phyloP scores from a whole-genome alignment of 2,329 filamentous ascomycete species.

The Colletotrichum abscissum region DNA sequence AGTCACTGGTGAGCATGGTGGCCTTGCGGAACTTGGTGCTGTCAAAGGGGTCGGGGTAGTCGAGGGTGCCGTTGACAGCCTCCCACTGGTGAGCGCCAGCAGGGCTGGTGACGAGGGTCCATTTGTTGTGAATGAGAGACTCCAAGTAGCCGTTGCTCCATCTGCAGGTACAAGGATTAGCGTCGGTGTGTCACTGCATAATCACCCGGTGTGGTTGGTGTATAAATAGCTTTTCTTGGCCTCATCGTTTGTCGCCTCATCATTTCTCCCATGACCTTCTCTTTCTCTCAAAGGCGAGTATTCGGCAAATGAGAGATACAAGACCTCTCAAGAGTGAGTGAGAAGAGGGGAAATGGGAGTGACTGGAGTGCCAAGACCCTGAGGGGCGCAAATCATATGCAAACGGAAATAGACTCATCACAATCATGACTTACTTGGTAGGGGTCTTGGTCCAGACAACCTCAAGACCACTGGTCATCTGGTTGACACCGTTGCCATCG shows the following conservation, averaged over 20 bases:
- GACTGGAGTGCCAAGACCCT: background rate
- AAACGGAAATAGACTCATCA: slow-evolving; percentile 7
- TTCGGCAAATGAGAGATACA: slow-evolving; percentile 1
- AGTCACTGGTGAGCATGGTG: slow-evolving; percentile 82
- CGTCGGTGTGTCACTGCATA: slow-evolving; percentile 24
- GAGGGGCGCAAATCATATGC: slow-evolving; percentile 8
- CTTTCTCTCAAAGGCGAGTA: background rate
- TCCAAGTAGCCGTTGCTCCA: slow-evolving; percentile 82
- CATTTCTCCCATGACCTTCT: background rate
- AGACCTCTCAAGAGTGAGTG: background rate
- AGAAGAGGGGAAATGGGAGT: background rate
- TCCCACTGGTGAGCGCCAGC: slow-evolving; percentile 83
- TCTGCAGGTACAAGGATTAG: slow-evolving; percentile 33
- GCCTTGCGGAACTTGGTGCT: slow-evolving; percentile 77
- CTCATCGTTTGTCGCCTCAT: slow-evolving; percentile 2
- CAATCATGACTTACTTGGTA: slow-evolving; percentile 57
- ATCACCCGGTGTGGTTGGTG: slow-evolving; percentile 17
- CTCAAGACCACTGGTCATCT: slow-evolving; percentile 82
- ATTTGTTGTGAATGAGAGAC: slow-evolving; percentile 83
- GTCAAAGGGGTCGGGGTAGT: slow-evolving; percentile 80
- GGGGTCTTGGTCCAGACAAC: slow-evolving; percentile 84
- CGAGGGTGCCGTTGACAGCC: slow-evolving; percentile 73
- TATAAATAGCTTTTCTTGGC: slow-evolving; percentile 25
- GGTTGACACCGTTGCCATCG: slow-evolving; percentile 75
- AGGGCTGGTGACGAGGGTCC: slow-evolving; percentile 80